Conservation (phyloP, 192 early-diverging fungal species). For the Coemansia sp. region DNA sequence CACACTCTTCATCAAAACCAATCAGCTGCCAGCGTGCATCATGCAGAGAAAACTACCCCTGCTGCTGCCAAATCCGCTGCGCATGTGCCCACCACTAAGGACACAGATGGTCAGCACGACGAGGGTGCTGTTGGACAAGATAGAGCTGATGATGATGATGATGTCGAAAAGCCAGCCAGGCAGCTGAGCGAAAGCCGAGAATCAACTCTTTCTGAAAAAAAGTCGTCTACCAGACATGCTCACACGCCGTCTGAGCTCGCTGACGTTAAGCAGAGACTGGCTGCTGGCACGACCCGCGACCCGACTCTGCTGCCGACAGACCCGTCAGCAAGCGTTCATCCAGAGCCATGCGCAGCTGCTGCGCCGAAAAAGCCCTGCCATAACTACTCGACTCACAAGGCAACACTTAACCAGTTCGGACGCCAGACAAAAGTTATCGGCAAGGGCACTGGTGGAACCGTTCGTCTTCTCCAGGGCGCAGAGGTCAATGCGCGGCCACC, state of each 20-base stretch:
- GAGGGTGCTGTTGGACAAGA: not conserved
- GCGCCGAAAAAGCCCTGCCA: constrained; percentile 36
- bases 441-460: constrained; percentile 70
- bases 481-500: constrained; percentile 33
- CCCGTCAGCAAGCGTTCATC: not conserved
- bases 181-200: constrained; percentile 9
- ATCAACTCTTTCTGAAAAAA: constrained; percentile 27
- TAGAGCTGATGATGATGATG: not conserved
- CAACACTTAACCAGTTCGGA: constrained; percentile 60
- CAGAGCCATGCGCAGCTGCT: constrained; percentile 6
- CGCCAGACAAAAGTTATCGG: constrained; percentile 65
- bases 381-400: constrained; percentile 51
- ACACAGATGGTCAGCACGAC: not conserved
- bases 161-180: not conserved
- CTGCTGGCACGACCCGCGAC: constrained; percentile 37
- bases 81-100: not conserved
- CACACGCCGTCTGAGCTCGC: constrained; percentile 26
- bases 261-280: constrained; percentile 28
- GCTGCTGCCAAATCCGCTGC: constrained; percentile 9
- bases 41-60: constrained; percentile 3
- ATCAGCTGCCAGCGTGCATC: constrained; percentile 21
- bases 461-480: constrained; percentile 63
- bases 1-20: constrained; percentile 38
- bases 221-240: constrained; percentile 15
- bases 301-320: constrained; percentile 14